Percentiles rank a stretch among this genome's conserved stretches.
phyloP scores from a whole-genome alignment of 2,329 filamentous ascomycete genomes.

The Penicillium aurantiogriseum region DNA sequence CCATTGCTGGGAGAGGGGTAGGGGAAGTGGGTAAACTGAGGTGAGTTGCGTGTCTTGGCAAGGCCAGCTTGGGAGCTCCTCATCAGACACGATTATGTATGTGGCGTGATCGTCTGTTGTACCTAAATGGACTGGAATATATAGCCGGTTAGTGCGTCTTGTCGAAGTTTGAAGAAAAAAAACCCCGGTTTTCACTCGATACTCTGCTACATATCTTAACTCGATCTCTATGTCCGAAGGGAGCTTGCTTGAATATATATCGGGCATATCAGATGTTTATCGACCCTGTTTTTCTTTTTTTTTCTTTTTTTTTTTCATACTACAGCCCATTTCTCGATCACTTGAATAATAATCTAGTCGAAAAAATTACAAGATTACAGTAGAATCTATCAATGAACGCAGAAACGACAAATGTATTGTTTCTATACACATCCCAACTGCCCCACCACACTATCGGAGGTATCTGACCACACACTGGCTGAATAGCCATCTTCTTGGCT shows the following conservation, averaged over 20 bases:
- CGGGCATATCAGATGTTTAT: background rate
- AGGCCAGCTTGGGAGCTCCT: background rate
- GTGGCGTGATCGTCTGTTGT: background rate
- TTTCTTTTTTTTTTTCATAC: too few relatives aligned
- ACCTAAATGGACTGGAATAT: background rate
- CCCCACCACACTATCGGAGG: conserved; percentile 32
- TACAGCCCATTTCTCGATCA: background rate
- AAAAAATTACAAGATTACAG: background rate
- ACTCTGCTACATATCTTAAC: background rate
- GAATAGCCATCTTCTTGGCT: conserved; percentile 27
- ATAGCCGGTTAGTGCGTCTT: background rate
- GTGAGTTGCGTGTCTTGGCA: conserved; percentile 19
- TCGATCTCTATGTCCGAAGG: background rate
- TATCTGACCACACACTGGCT: conserved; percentile 20
- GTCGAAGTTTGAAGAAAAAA: background rate
- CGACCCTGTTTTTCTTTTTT: too few relatives aligned
- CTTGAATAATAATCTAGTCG: background rate
- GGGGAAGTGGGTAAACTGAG: conserved; percentile 15
- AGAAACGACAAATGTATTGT: conserved; percentile 37
- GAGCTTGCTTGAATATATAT: background rate
- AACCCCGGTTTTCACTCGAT: too few relatives aligned
- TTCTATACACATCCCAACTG: conserved; percentile 42
- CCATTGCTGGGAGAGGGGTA: conserved; percentile 6
- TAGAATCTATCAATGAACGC: conserved; percentile 10
- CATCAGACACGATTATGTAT: background rate